Percentiles rank a stretch among this genome's conserved stretches.
Evolutionary conservation across 2,329 filamentous ascomycete genomes (phyloP).

Genomic region (Aspergillus sp.): DNA sequence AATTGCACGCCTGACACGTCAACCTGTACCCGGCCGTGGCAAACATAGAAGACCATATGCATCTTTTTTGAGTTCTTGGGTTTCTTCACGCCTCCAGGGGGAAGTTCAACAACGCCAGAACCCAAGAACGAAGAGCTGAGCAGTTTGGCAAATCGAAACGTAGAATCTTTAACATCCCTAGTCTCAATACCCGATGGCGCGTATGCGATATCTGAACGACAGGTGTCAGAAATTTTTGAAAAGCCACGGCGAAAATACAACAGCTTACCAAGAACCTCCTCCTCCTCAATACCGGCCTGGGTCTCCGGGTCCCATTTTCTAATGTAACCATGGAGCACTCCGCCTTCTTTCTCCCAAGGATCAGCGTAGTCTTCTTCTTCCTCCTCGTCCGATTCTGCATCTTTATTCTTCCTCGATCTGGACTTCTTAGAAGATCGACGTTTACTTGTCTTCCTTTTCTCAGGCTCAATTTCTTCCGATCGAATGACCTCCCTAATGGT

Average conservation of each 20-base stretch:
- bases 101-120: conserved; percentile 82
- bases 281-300: conserved; percentile 33
- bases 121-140: conserved; percentile 81
- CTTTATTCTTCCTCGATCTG: conserved; percentile 29
- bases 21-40: conserved; percentile 75
- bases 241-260: conserved; percentile 11
- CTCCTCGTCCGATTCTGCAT: conserved; percentile 30
- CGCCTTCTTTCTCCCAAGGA: conserved; percentile 41
- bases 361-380: conserved; percentile 37
- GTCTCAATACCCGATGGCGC: conserved; percentile 54
- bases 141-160: conserved; percentile 86
- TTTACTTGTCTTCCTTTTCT: conserved; percentile 33
- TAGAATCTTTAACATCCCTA: conserved; percentile 56
- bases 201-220: conserved; percentile 54
- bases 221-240: background rate
- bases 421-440: conserved; percentile 30
- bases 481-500: conserved; percentile 75
- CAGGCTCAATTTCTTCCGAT: conserved; percentile 57
- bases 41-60: conserved; percentile 95
- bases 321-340: conserved; percentile 40
- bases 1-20: conserved; percentile 59
- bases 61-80: conserved; percentile 91
- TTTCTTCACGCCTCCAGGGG: conserved; percentile 75
- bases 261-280: conserved; percentile 36
- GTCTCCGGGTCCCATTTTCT: conserved; percentile 39